Conservation (phyloP, 139 green algal species). For the Chlorella vulgaris region DNA sequence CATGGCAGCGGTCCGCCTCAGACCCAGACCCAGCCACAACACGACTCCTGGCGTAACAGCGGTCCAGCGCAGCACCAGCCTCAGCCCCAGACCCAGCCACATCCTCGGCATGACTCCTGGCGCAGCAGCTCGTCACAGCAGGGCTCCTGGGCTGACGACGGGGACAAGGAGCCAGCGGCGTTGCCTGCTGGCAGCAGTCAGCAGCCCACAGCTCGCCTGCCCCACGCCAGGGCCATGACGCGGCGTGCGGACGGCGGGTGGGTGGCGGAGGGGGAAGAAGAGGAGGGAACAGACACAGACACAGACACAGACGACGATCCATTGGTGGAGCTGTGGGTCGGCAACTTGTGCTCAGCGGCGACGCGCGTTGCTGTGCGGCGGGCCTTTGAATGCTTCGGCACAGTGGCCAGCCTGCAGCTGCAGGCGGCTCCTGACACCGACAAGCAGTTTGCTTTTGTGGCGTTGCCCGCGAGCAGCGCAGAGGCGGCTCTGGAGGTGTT, state of each 20-base stretch:
- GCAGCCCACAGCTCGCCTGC: too few species aligned
- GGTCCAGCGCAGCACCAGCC: too few species aligned
- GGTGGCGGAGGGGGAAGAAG: background rate
- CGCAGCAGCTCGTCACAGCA: too few species aligned
- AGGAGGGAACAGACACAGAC: background rate
- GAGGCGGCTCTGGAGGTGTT: conserved; percentile 16
- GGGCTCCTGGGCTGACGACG: too few species aligned
- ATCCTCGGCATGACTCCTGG: too few species aligned
- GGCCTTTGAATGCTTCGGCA: conserved; percentile 23
- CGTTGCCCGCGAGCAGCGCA: background rate
- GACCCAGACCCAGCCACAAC: too few species aligned
- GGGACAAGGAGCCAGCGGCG: too few species aligned
- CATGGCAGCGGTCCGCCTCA: too few species aligned
- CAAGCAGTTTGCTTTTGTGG: conserved; percentile 12
- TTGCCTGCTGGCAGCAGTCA: too few species aligned
- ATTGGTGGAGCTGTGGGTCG: conserved; percentile 26
- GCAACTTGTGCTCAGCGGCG: conserved; percentile 1
- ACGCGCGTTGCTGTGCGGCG: background rate
- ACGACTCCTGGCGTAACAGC: too few species aligned
- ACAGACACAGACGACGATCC: background rate
- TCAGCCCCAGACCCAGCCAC: too few species aligned
- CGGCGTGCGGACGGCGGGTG: background rate
- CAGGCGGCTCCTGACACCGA: background rate
- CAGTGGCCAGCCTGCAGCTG: background rate
- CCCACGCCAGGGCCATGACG: too few species aligned